phyloP scores from a whole-genome alignment of 495 filamentous ascomycete genomes.

The Bryoglossum gracile region DNA sequence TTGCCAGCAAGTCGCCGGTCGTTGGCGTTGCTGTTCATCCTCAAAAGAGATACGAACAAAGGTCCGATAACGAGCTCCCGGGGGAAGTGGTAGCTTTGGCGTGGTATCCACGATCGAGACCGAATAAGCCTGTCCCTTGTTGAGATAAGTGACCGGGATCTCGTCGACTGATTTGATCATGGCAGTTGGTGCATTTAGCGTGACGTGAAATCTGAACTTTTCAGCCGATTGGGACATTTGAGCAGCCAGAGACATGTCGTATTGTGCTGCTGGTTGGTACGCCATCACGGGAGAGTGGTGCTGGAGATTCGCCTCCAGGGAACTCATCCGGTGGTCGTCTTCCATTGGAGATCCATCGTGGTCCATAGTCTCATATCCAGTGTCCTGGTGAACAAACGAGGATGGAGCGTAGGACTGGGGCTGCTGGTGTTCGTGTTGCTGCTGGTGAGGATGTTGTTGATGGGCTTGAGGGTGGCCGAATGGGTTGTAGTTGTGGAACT shows the following conservation, averaged over 20 bases:
- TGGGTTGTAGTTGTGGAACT: slow-evolving; percentile 67
- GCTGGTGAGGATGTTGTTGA: slow-evolving; percentile 53
- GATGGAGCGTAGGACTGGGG: slow-evolving; percentile 64
- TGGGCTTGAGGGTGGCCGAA: slow-evolving; percentile 56
- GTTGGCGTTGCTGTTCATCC: slow-evolving; percentile 79
- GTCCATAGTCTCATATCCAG: slow-evolving; percentile 71
- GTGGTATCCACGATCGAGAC: slow-evolving; percentile 69
- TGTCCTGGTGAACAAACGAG: slow-evolving; percentile 68
- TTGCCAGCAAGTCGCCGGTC: slow-evolving; percentile 82
- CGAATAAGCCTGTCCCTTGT: slow-evolving; percentile 91
- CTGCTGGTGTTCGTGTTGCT: slow-evolving; percentile 32
- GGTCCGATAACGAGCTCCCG: slow-evolving; percentile 65
- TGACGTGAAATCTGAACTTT: slow-evolving; percentile 87
- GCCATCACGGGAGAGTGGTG: slow-evolving; percentile 40
- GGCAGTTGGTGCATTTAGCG: slow-evolving; percentile 89
- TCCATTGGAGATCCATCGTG: slow-evolving; percentile 58
- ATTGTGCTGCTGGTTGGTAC: slow-evolving; percentile 31
- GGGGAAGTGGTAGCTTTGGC: slow-evolving; percentile 35
- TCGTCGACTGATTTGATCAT: slow-evolving; percentile 86
- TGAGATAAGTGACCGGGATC: slow-evolving; percentile 91
- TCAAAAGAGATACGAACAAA: slow-evolving; percentile 91
- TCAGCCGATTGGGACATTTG: slow-evolving; percentile 36
- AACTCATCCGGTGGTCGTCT: slow-evolving; percentile 39
- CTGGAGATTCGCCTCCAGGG: slow-evolving; percentile 43
- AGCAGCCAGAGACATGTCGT: slow-evolving; percentile 35